Conservation (phyloP, 148 eudicot genomes). For the Rhododendron molle region DNA sequence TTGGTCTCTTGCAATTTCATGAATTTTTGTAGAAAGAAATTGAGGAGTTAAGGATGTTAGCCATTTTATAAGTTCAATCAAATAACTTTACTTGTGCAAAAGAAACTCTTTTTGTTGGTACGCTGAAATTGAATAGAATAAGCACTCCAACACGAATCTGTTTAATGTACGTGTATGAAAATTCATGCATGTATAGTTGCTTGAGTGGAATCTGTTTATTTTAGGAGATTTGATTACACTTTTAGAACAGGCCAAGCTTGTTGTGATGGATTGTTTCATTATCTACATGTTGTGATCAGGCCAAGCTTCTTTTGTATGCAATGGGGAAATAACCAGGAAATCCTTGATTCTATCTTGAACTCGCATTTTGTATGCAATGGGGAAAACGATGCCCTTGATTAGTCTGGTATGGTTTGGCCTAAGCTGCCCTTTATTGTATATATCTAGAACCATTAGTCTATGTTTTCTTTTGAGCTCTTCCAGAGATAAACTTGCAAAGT, state of each 20-base stretch:
- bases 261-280: neutral
- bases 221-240: neutral
- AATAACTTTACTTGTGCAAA: neutral
- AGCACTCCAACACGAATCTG: neutral
- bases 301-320: no score
- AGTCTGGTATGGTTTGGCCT: no score
- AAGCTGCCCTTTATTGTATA: no score
- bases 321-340: no score
- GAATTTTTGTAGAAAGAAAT: neutral
- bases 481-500: no score
- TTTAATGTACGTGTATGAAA: neutral
- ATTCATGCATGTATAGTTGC: neutral
- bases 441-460: no score
- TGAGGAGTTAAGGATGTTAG: neutral
- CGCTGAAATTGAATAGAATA: neutral
- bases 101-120: neutral
- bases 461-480: no score
- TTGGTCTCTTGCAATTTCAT: neutral
- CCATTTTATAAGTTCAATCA: neutral
- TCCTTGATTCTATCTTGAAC: no score
- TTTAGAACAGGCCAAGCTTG: neutral
- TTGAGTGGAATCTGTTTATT: neutral
- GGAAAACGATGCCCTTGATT: no score
- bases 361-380: no score
- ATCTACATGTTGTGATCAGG: neutral